Evolutionary conservation across 805 yeast genomes (phyloP), one percentile per base, ranked within the genome.

Genomic region (Alloascoidea africana): DNA sequence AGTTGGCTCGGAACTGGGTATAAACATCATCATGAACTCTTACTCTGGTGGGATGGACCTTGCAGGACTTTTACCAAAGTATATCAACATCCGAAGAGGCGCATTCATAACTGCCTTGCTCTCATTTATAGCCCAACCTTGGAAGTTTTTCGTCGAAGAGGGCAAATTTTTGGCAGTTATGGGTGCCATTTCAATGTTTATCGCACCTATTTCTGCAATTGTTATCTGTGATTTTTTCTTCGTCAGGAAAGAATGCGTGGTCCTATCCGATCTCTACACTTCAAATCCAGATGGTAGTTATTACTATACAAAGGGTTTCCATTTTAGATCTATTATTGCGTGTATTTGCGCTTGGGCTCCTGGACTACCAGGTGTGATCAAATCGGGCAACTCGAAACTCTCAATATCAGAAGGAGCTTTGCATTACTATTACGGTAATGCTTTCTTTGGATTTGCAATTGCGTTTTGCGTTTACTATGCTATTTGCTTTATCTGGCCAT

Each of bases 31-130:
- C 36, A 70, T 60, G 27, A 64, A 64, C 41, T 62, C 66, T 33
- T 53, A 62, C 33, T 56, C 68, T 35, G 68, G 68, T 8, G 73
- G 71, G n/a, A 70, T 66, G 56, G 74, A 68, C 42, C 45, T 70
- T 44, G 62, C 70, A 16, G 73, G 67, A 38, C 44, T 69, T 42
- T 55, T 59, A 36, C 72, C 72, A 14, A 52, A 54, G 39, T 63
- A 57, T 41, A 47, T 67, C 42, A 62, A 61, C 43, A 55, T 67
- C 37, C 52, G 55, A 34, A 51, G 72, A 33, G 77, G 76, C 15
- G 65, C 70, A 18, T 54, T 57, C 49, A 45, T 66, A 38, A 61
- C 59, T 16, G 53, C 51, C 19, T 37, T 50, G 34, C 43, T 57
- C 16, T 52, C 63, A 3, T 46, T 60, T 36, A 52, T 50, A 8